These are phyloP conservation scores for Fomitiporia mediterranea DNA, from an alignment of 1,284 basidiomycete genomes.

Conservation along the genomic window DNA sequence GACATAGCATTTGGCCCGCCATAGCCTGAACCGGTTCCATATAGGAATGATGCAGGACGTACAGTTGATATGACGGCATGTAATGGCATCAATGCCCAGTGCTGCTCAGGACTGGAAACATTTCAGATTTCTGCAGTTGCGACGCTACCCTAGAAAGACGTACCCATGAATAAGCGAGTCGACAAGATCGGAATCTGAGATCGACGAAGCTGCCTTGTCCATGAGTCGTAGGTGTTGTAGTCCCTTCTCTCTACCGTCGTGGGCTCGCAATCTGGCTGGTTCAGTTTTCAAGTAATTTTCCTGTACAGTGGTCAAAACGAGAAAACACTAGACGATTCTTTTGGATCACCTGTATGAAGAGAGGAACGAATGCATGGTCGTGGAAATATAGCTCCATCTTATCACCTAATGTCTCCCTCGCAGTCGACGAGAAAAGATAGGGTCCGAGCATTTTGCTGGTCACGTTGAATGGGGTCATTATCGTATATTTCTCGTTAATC, in stretches of 20 bases:
- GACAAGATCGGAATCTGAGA: conserved; percentile 95
- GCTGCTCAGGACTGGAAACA: conserved; percentile 74
- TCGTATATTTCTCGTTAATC: conserved; percentile 88
- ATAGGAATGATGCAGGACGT: conserved; percentile 77
- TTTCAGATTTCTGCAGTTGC: background rate
- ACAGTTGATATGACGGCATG: conserved; percentile 91
- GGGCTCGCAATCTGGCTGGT: conserved; percentile 55
- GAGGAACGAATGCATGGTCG: conserved; percentile 87
- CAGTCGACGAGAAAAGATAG: conserved; percentile 81
- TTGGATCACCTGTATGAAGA: conserved; percentile 81
- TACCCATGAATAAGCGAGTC: conserved; percentile 93
- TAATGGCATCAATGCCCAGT: conserved; percentile 93
- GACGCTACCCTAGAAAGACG: conserved; percentile 23
- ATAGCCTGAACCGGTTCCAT: conserved; percentile 67
- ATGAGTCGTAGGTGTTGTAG: conserved; percentile 80
- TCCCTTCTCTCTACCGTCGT: conserved; percentile 58
- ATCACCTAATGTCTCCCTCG: conserved; percentile 78
- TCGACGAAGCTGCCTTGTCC: conserved; percentile 82
- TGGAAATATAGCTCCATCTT: conserved; percentile 98
- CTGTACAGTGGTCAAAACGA: conserved; percentile 36
- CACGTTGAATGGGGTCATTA: conserved; percentile 89
- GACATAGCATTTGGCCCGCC: conserved; percentile 62
- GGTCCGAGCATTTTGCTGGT: conserved; percentile 84
- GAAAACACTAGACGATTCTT: background rate
- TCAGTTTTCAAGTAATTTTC: conserved; percentile 89